Percentiles rank a stretch among this genome's conserved stretches.
phyloP scores from a whole-genome alignment of 1,139 yeast species.

The Candida mesenterica region DNA sequence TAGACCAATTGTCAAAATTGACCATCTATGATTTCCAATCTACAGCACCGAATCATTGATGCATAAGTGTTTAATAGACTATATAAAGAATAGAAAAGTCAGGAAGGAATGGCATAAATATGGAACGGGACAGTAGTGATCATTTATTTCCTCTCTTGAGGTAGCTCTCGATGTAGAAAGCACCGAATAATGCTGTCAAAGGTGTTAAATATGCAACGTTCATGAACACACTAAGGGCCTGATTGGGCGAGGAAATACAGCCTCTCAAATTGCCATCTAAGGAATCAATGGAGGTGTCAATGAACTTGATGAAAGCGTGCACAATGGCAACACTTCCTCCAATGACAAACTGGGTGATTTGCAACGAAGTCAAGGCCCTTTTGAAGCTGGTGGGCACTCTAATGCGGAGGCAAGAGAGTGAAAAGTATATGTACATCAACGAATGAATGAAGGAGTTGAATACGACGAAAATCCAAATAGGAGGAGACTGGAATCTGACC shows the following conservation, averaged over 20 bases:
- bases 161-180: slow-evolving; percentile 68
- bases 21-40: no score
- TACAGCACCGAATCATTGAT: no score
- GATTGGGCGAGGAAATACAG: slow-evolving; percentile 61
- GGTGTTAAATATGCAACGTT: slow-evolving; percentile 70
- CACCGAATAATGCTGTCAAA: slow-evolving; percentile 66
- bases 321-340: slow-evolving; percentile 69
- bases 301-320: slow-evolving; percentile 62
- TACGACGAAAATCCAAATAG: slow-evolving; percentile 79
- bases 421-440: slow-evolving; percentile 72
- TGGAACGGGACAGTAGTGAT: background rate
- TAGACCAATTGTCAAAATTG: no score
- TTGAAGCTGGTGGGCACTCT: slow-evolving; percentile 60
- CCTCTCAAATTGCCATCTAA: slow-evolving; percentile 31
- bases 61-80: no score
- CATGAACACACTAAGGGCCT: slow-evolving; percentile 60
- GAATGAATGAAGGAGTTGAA: slow-evolving; percentile 78
- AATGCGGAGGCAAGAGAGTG: slow-evolving; percentile 60
- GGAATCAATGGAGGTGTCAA: slow-evolving; percentile 36
- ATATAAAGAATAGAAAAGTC: no score
- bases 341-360: slow-evolving; percentile 65
- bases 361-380: slow-evolving; percentile 63
- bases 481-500: slow-evolving; percentile 67
- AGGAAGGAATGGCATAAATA: no score
- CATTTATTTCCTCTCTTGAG: slow-evolving; percentile 23